phyloP scores from a whole-genome alignment of 1,284 basidiomycete species.

The Rhodotorula sp. region DNA sequence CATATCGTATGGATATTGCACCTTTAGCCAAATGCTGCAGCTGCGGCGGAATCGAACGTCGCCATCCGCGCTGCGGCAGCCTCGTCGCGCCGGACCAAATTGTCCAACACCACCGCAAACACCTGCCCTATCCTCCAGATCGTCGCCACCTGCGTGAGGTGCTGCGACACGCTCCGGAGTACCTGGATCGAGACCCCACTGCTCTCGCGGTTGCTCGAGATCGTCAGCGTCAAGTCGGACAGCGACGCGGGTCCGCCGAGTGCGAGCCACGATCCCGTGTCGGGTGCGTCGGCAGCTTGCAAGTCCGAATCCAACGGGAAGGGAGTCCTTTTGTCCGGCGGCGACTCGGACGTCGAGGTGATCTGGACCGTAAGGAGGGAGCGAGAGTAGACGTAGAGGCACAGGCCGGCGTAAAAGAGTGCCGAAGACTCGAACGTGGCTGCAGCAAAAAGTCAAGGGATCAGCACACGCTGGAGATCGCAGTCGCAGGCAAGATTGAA shows the following conservation, averaged over 20 bases:
- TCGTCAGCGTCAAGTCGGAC: not conserved
- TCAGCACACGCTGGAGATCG: not conserved
- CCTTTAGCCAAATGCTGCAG: too few relatives aligned
- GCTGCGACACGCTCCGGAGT: not conserved
- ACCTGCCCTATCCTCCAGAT: not conserved
- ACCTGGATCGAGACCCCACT: not conserved
- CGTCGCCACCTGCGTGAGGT: not conserved
- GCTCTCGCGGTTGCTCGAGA: not conserved
- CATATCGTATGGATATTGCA: too few relatives aligned
- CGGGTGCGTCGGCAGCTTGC: not conserved
- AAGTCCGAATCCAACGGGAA: not conserved
- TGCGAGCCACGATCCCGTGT: not conserved
- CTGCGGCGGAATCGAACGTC: not conserved
- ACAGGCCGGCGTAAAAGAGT: not conserved
- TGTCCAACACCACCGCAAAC: not conserved
- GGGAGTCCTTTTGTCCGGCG: not conserved
- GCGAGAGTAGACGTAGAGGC: slow-evolving; percentile 1
- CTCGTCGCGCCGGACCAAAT: not conserved
- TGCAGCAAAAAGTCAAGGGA: not conserved
- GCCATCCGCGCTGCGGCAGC: not conserved
- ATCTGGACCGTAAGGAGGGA: not conserved
- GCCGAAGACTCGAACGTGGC: slow-evolving; percentile 1
- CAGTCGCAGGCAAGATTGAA: not conserved
- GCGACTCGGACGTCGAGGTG: not conserved
- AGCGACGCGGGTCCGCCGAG: not conserved